phyloP scores from a whole-genome alignment of 2,329 filamentous ascomycete species.

The Zalaria obscura region DNA sequence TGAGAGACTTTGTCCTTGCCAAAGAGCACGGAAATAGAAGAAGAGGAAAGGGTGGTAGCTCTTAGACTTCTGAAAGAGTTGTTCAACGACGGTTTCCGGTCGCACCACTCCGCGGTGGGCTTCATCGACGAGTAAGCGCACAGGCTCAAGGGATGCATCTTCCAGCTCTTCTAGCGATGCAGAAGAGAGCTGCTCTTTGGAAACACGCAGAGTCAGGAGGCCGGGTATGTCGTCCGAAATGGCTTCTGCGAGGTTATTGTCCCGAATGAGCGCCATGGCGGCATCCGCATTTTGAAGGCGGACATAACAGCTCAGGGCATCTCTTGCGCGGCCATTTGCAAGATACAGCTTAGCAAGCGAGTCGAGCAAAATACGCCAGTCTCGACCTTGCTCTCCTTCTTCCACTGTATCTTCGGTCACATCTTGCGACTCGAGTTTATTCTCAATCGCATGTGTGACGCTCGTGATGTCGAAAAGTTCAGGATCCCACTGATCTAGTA shows the following conservation, averaged over 20 bases:
- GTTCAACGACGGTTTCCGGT: conserved; percentile 61
- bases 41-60: conserved; percentile 61
- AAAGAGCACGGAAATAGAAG: conserved; percentile 81
- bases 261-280: conserved; percentile 71
- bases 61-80: conserved; percentile 52
- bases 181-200: conserved; percentile 50
- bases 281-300: conserved; percentile 82
- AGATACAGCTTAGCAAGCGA: conserved; percentile 74
- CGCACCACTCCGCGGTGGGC: conserved; percentile 77
- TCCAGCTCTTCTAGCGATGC: conserved; percentile 60
- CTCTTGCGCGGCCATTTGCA: conserved; percentile 63
- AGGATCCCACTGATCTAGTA: conserved; percentile 71
- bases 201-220: conserved; percentile 76
- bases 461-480: conserved; percentile 70
- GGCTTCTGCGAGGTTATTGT: conserved; percentile 80
- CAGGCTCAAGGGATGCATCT: conserved; percentile 66
- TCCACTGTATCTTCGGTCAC: conserved; percentile 64
- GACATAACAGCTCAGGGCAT: conserved; percentile 82
- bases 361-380: conserved; percentile 85
- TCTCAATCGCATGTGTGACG: conserved; percentile 66
- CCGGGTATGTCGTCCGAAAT: conserved; percentile 81
- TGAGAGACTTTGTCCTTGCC: conserved; percentile 56
- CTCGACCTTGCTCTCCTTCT: conserved; percentile 54
- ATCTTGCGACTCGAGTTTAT: conserved; percentile 64
- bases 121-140: conserved; percentile 77